Conservation (phyloP, 176 grass and related monocot species). For the Rhynchospora pubera region DNA sequence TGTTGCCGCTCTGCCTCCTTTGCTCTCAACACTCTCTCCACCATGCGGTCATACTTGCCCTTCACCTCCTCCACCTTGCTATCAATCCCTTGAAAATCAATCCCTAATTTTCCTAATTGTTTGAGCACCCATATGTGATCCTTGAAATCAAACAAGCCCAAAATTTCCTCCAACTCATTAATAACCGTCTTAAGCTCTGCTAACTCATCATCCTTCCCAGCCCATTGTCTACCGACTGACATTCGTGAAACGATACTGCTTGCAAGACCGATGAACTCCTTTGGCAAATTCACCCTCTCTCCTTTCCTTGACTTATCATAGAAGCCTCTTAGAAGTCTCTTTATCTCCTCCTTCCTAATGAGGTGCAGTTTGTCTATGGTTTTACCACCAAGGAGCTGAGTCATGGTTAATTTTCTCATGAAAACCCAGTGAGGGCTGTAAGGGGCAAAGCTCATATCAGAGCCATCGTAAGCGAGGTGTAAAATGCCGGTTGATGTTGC, state of each 20-base stretch:
- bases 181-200: constrained; percentile 41
- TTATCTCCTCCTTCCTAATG: constrained; percentile 45
- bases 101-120: constrained; percentile 8
- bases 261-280: constrained; percentile 37
- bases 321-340: constrained; percentile 20
- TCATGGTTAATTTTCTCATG: constrained; percentile 66
- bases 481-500: constrained; percentile 21
- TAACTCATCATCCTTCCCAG: constrained; percentile 23
- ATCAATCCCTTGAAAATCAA: constrained; percentile 48
- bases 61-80: constrained; percentile 35
- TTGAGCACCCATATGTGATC: constrained; percentile 45
- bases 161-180: constrained; percentile 38
- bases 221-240: constrained; percentile 31
- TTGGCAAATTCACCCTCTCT: constrained; percentile 20
- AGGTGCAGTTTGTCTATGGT: constrained; percentile 43
- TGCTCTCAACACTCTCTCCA: constrained; percentile 31
- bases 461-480: constrained; percentile 41
- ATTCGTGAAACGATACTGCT: constrained; percentile 44
- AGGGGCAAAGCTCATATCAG: constrained; percentile 53
- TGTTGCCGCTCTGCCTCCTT: constrained; percentile 10
- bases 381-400: constrained; percentile 47
- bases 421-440: constrained; percentile 71
- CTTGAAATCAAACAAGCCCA: constrained; percentile 44
- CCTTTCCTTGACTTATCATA: neutral
- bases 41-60: constrained; percentile 44